A percentile compares a stretch with the other conserved stretches of the same genome.
Conservation (phyloP, 1,284 basidiomycete species). For the Vanrija pseudolonga region DNA sequence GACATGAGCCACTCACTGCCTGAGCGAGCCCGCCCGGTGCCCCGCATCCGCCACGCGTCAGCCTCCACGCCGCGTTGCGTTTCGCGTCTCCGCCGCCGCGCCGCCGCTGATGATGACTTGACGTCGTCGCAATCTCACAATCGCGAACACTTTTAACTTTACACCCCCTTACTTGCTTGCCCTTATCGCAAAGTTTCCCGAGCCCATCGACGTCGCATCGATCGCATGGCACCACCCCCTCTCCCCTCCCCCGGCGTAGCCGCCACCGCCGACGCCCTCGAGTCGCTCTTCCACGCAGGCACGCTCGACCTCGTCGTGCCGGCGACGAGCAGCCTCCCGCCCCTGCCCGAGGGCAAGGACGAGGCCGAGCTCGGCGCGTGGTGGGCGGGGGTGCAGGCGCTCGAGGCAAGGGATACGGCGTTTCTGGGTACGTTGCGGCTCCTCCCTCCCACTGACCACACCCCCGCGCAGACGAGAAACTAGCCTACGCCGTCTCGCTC, state of each 20-base stretch:
- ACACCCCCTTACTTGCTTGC: no score
- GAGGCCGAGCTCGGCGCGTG: conserved; percentile 54
- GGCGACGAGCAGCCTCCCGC: conserved; percentile 54
- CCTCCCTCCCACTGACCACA: conserved; percentile 4
- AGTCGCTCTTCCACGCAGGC: conserved; percentile 63
- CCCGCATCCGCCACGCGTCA: neutral
- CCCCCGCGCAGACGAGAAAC: conserved; percentile 59
- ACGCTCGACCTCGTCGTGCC: conserved; percentile 65
- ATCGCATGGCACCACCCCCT: no score
- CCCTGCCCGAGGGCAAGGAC: conserved; percentile 16
- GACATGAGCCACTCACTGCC: no score
- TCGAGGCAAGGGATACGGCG: conserved; percentile 47
- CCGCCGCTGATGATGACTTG: no score
- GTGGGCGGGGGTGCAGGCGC: conserved; percentile 52
- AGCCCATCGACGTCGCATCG: no score
- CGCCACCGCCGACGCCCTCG: conserved; percentile 45
- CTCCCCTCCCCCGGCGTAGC: no score
- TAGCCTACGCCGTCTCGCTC: conserved; percentile 63
- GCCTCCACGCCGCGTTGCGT: neutral
- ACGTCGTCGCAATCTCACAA: neutral
- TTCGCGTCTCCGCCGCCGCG: no score
- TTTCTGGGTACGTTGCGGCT: conserved; percentile 62
- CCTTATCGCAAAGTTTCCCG: no score
- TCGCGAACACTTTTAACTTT: no score
- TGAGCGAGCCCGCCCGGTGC: no score